phyloP scores from a whole-genome alignment of 108 stramenopile species.

The Skeletonema marinoi region DNA sequence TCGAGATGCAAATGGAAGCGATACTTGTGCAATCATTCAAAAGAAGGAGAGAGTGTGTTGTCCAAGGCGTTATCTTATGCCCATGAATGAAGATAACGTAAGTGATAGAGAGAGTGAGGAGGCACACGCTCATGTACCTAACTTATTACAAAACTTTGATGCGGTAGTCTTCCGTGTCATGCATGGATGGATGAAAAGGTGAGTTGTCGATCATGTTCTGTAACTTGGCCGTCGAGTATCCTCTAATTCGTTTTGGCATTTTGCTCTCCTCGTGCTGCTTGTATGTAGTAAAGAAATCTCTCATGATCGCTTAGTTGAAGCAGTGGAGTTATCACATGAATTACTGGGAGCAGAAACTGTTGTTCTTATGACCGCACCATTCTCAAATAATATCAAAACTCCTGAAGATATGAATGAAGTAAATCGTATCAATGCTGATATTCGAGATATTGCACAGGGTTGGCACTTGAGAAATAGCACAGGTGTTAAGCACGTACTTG shows the following conservation, averaged over 20 bases:
- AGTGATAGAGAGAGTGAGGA: not conserved
- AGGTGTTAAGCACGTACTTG: constrained; percentile 23
- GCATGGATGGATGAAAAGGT: constrained; percentile 52
- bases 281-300: constrained; percentile 23
- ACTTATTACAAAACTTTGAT: constrained; percentile 23
- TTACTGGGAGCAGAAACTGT: constrained; percentile 43
- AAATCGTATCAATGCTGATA: constrained; percentile 17
- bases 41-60: too few species aligned
- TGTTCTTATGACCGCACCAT: constrained; percentile 45
- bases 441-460: constrained; percentile 24
- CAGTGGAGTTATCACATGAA: constrained; percentile 36
- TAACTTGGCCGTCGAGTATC: too few species aligned
- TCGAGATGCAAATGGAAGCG: too few species aligned
- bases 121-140: not conserved
- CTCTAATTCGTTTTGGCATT: not conserved
- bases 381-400: constrained; percentile 51
- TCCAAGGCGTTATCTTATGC: not conserved
- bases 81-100: not conserved
- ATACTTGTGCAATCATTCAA: too few species aligned
- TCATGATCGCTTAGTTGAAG: constrained; percentile 23
- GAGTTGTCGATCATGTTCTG: not conserved
- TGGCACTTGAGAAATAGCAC: constrained; percentile 14
- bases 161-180: constrained; percentile 44
- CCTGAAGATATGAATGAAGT: constrained; percentile 16
- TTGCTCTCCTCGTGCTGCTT: not conserved